Base-by-base conservation (phyloP, 352 stramenopile genomes). In the Globisporangium abappressorium region DNA sequence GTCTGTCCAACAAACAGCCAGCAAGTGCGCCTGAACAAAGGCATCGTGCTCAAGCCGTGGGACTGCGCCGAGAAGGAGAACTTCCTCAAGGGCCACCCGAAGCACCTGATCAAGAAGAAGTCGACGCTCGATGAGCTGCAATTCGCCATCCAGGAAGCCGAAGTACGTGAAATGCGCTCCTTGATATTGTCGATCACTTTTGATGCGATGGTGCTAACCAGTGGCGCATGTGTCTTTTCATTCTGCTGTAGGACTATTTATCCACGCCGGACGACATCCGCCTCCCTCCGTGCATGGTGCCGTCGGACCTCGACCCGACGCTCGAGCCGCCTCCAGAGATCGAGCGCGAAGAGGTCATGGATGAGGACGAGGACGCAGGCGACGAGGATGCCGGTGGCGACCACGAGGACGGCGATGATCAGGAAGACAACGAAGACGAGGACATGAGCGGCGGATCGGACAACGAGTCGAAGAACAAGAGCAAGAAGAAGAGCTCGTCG, bases 251-350 rank as follows among this genome's bases (percentile, higher is more conserved):
- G 72, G 87, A 95, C 53, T 95, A 83, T 68, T 58, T 95, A 7
- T 83, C 85, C 3, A 82, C 88, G 65, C 80, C 87, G 0, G 84
- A 94, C 57, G 85, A 91, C 63, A 89, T 90, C 18, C 82, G 87
- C 9, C 34, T 95, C 30, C 85, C 85, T 54, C 81, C 79, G 62
- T 70, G 83, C 66, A 92, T 95, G 79, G 87, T 95, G 38, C 87
- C 87, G 33, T 95, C 87, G 15, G 87, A 95, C 63, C 62, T 95
- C 59, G 85, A 95, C 63, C 85, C 85, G 64, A 78, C 76, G 57
- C 62, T 94, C 20, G 84, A 92, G 55, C 81, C 87, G 2, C 87
- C 85, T 12, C 84, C 82, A 20, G 56, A 70, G 22, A 71, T 79
- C 1, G 65, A 76, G 26, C 74, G 75, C 6, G 33, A 70, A 15